phyloP scores from a whole-genome alignment of 148 eudicot species.

The Limonium bicolor region DNA sequence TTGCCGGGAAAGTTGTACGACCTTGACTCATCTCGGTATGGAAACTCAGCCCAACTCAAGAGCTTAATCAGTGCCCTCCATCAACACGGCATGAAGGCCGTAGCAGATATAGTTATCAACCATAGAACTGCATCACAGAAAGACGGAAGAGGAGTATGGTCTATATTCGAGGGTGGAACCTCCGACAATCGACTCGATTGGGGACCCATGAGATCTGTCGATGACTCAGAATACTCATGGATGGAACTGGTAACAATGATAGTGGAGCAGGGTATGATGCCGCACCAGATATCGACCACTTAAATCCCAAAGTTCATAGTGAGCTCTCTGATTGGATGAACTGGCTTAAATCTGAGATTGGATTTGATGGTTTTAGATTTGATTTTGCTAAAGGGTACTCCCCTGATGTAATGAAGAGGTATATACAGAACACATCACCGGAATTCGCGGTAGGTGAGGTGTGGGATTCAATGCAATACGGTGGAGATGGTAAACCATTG shows the following conservation, averaged over 20 bases:
- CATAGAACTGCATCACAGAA: slow-evolving; percentile 8
- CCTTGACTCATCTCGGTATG: slow-evolving; percentile 37
- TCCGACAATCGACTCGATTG: slow-evolving; percentile 45
- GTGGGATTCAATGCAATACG: slow-evolving; percentile 22
- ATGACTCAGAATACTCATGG: slow-evolving; percentile 31
- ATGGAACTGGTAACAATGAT: slow-evolving; percentile 38
- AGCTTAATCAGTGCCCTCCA: slow-evolving; percentile 23
- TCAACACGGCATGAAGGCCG: slow-evolving; percentile 29
- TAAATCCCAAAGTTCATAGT: slow-evolving; percentile 29
- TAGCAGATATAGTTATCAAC: slow-evolving; percentile 55
- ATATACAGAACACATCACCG: slow-evolving; percentile 17
- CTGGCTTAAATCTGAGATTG: slow-evolving; percentile 40
- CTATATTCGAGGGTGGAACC: slow-evolving; percentile 59
- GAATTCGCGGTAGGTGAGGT: slow-evolving; percentile 50
- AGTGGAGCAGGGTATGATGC: slow-evolving; percentile 17
- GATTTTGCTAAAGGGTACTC: slow-evolving; percentile 49
- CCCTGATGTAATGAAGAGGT: slow-evolving; percentile 19
- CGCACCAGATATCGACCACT: slow-evolving; percentile 51
- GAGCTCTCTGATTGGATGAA: slow-evolving; percentile 58
- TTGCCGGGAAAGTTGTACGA: slow-evolving; percentile 51
- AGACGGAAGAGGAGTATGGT: slow-evolving; percentile 33
- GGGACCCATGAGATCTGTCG: slow-evolving; percentile 43
- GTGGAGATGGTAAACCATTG: slow-evolving; percentile 18
- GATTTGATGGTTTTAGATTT: slow-evolving; percentile 44
- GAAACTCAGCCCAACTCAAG: slow-evolving; percentile 21